Base-by-base conservation (phyloP, 805 yeast genomes). In the Suhomyces canberraensis region DNA sequence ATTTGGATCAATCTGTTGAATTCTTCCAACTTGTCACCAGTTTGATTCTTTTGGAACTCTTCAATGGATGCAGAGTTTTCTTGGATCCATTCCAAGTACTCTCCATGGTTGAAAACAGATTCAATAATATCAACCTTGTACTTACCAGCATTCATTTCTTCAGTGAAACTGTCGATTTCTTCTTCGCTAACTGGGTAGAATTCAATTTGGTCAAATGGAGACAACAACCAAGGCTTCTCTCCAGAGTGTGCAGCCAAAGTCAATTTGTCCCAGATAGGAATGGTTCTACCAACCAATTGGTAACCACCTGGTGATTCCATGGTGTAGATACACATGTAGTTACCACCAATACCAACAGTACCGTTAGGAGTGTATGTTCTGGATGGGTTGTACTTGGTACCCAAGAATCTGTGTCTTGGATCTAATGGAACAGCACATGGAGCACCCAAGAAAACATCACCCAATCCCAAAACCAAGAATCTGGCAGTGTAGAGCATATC, bases 221-320 rank as follows among this genome's bases (percentile, higher is more conserved):
- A 70, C 52, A 93, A 73, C 52, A 93, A 70, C 98, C 98, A 93
- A 38, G 98, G 98, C 22, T 58, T 47, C 27, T 62, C 69, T 6
- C 71, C 71, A 18, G 69, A 59, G 49, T 82, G 89, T 16, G 69
- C 62, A 28, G 89, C 93, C 45, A 93, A 69, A 21, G 86, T 75
- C 51, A 91, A 74, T 66, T 88, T 90, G 60, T 91, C 98, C 98
- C 98, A 91, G 51, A 91, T 90, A 37, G 98, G 98, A 47, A 93
- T 81, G 8, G 98, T 91, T 57, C 98, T 79, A 39, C 98, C 98
- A 44, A 89, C 91, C 50, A 91, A 75, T 67, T 91, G 98, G 65
- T 91, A 91, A 21, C 98, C 98, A 66, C 98, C 98, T 32, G 98
- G 98, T 17, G 96, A 88, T 48, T 88, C 95, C 91, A 91, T 90